These are phyloP conservation scores for Syzygium syzygioides DNA, from an alignment of 441 rosid genomes.

Conservation along the genomic window DNA sequence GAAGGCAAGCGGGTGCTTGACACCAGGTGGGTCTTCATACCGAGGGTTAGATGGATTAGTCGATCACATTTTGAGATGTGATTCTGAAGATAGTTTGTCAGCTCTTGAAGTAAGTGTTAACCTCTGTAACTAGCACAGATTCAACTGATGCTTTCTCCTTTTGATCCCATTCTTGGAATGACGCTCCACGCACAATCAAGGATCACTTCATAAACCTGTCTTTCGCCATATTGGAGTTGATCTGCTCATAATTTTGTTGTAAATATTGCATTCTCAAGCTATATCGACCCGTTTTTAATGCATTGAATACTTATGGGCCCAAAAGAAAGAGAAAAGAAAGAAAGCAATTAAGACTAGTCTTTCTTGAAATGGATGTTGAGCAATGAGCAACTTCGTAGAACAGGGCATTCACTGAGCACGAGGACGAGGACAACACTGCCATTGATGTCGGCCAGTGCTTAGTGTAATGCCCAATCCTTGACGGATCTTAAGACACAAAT, in stretches of 20 bases:
- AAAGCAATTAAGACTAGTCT: not conserved
- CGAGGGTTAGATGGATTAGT: slow-evolving; percentile 20
- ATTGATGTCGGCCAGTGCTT: not conserved
- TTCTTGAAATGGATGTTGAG: not conserved
- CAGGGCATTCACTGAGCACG: not conserved
- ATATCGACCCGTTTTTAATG: not conserved
- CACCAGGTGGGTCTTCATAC: slow-evolving; percentile 31
- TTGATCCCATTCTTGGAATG: not conserved
- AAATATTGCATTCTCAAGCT: not conserved
- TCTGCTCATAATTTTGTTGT: not conserved
- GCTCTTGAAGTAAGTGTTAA: not conserved
- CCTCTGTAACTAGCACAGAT: not conserved
- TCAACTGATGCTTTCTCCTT: not conserved
- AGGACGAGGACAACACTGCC: not conserved
- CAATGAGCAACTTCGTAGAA: not conserved
- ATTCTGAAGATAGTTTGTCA: not conserved
- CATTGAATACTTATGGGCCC: not conserved
- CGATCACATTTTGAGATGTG: not conserved
- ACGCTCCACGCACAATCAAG: not conserved
- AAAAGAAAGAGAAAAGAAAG: not conserved
- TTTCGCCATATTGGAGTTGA: not conserved
- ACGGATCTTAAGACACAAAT: not conserved
- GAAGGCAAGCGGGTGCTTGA: slow-evolving; percentile 13
- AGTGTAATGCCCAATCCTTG: not conserved
- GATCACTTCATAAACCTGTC: not conserved